Conservation (phyloP, 805 yeast species). For the Candida awuae region DNA sequence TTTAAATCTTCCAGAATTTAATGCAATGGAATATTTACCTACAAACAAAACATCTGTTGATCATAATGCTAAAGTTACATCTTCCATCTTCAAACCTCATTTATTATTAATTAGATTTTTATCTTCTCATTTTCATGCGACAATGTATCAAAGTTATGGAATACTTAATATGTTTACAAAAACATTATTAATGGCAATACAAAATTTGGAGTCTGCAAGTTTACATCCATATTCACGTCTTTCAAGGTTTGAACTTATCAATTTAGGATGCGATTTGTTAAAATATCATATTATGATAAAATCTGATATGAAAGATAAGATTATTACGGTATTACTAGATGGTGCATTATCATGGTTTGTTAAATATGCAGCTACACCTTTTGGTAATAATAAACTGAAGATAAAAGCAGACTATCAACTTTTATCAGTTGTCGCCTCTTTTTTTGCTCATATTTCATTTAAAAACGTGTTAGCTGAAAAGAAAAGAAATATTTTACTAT, state of each 20-base stretch:
- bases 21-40: slow-evolving; percentile 84
- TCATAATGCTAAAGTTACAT: slow-evolving; percentile 42
- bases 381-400: slow-evolving; percentile 71
- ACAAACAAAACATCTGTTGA: slow-evolving; percentile 56
- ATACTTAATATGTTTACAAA: slow-evolving; percentile 61
- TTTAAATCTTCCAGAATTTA: slow-evolving; percentile 48
- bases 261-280: slow-evolving; percentile 59
- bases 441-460: slow-evolving; percentile 21
- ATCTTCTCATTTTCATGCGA: slow-evolving; percentile 71
- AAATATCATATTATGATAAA: slow-evolving; percentile 44
- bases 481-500: slow-evolving; percentile 48
- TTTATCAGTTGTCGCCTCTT: slow-evolving; percentile 44
- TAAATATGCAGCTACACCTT: slow-evolving; percentile 59
- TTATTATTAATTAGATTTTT: slow-evolving; percentile 57
- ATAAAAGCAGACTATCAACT: slow-evolving; percentile 60
- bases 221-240: slow-evolving; percentile 76
- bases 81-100: slow-evolving; percentile 55
- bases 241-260: slow-evolving; percentile 64
- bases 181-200: slow-evolving; percentile 49
- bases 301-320: slow-evolving; percentile 35
- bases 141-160: slow-evolving; percentile 63
- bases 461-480: slow-evolving; percentile 28
- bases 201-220: slow-evolving; percentile 49
- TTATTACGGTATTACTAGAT: slow-evolving; percentile 48
- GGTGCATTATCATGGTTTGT: slow-evolving; percentile 78